A percentile compares a stretch with the other conserved stretches of the same genome.
These are phyloP conservation scores for Scheffersomyces amazonensis DNA, from an alignment of 805 yeast species.

Conservation along the genomic window DNA sequence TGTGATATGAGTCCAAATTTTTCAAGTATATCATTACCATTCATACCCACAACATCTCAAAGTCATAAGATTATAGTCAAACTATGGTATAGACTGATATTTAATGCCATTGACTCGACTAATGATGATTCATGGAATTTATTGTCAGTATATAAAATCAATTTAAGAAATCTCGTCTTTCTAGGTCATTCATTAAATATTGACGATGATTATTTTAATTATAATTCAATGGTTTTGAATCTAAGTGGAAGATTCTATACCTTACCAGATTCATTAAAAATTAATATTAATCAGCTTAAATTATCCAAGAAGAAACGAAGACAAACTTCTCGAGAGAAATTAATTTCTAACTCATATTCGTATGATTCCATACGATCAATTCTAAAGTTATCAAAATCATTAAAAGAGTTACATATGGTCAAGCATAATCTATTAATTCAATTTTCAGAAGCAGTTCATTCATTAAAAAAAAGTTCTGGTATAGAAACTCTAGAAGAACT, in stretches of 20 bases:
- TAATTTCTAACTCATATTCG: constrained; percentile 16
- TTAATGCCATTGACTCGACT: background rate
- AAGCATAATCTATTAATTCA: constrained; percentile 19
- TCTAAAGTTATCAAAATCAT: constrained; percentile 19
- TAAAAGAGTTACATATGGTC: constrained; percentile 24
- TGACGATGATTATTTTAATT: constrained; percentile 12
- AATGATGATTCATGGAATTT: constrained; percentile 16
- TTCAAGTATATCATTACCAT: constrained; percentile 24
- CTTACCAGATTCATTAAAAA: constrained; percentile 5
- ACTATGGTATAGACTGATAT: constrained; percentile 15
- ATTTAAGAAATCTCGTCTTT: constrained; percentile 13
- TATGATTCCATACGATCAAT: constrained; percentile 29
- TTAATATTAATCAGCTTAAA: background rate
- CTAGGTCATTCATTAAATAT: constrained; percentile 4
- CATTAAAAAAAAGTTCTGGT: background rate
- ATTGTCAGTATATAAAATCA: constrained; percentile 12
- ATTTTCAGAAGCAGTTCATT: constrained; percentile 12
- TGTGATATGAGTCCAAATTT: constrained; percentile 23
- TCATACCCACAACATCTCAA: constrained; percentile 5
- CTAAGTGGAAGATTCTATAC: constrained; percentile 19
- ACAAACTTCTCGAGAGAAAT: background rate
- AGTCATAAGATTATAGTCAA: constrained; percentile 12
- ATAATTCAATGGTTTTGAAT: constrained; percentile 19
- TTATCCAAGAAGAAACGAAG: background rate
- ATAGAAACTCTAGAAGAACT: background rate